These are phyloP conservation scores for Leucocoprinus sp. DNA, from an alignment of 768 basidiomycete genomes.

Conservation along the genomic window DNA sequence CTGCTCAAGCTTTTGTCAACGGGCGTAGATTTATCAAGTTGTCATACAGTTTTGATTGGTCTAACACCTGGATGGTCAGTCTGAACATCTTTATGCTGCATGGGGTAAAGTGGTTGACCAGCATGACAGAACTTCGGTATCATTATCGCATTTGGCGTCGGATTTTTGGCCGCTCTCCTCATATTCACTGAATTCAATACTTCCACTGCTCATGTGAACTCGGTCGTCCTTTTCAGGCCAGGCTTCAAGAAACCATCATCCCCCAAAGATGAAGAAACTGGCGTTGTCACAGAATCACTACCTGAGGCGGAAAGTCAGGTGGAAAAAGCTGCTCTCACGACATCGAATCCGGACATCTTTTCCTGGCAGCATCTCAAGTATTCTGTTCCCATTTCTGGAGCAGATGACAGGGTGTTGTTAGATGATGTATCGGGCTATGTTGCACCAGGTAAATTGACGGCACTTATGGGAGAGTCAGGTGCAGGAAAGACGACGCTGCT, in stretches of 20 bases:
- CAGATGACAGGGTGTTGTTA: slow-evolving; percentile 40
- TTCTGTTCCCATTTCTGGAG: slow-evolving; percentile 48
- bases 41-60: slow-evolving; percentile 39
- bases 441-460: slow-evolving; percentile 73
- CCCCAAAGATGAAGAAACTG: slow-evolving; percentile 15
- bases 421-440: slow-evolving; percentile 75
- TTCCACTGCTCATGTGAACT: slow-evolving; percentile 24
- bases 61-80: slow-evolving; percentile 35
- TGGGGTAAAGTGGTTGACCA: not conserved
- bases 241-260: slow-evolving; percentile 25
- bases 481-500: slow-evolving; percentile 52
- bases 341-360: slow-evolving; percentile 48
- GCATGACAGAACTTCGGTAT: slow-evolving; percentile 54
- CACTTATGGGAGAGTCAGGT: slow-evolving; percentile 60
- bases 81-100: not conserved
- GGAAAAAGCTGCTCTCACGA: slow-evolving; percentile 17
- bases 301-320: slow-evolving; percentile 19
- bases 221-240: slow-evolving; percentile 59
- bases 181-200: slow-evolving; percentile 48
- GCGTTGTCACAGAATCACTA: slow-evolving; percentile 16
- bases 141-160: slow-evolving; percentile 51
- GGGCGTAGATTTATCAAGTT: slow-evolving; percentile 44
- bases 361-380: slow-evolving; percentile 76
- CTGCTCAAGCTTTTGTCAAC: slow-evolving; percentile 49
- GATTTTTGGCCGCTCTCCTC: slow-evolving; percentile 47